These are phyloP conservation scores for Aspergillus thermomutatus DNA, from an alignment of 2,329 filamentous ascomycete genomes.

Conservation along the genomic window DNA sequence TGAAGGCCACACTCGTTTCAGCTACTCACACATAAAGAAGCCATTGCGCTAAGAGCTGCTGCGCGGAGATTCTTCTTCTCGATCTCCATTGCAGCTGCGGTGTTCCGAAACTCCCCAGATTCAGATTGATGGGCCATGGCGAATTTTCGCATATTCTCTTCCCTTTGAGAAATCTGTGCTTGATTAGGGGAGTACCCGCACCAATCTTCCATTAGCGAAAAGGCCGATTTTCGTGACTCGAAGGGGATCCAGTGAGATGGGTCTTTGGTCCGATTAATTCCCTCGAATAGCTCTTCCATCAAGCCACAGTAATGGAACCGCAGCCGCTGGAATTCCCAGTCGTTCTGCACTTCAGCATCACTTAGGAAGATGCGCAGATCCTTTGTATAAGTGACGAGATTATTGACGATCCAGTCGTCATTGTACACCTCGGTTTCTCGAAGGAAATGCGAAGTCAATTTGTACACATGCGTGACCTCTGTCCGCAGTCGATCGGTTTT, in stretches of 20 bases:
- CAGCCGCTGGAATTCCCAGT: constrained; percentile 90
- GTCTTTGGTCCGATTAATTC: constrained; percentile 79
- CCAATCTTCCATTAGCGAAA: constrained; percentile 98
- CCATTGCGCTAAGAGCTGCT: constrained; percentile 92
- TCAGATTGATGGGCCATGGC: constrained; percentile 74
- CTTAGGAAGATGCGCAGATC: constrained; percentile 92
- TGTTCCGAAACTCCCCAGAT: constrained; percentile 68
- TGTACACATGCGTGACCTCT: constrained; percentile 94
- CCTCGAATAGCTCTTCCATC: constrained; percentile 88
- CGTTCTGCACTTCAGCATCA: constrained; percentile 89
- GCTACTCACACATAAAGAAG: constrained; percentile 77
- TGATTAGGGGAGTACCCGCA: constrained; percentile 96
- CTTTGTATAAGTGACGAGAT: constrained; percentile 83
- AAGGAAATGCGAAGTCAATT: constrained; percentile 86
- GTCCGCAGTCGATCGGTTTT: constrained; percentile 85
- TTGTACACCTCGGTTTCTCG: constrained; percentile 73
- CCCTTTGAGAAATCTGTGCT: constrained; percentile 71
- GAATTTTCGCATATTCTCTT: constrained; percentile 83
- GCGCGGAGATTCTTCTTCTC: constrained; percentile 90
- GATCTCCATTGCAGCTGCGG: constrained; percentile 90
- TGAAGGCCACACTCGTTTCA: not conserved
- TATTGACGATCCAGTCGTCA: constrained; percentile 86
- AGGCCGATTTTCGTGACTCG: constrained; percentile 90
- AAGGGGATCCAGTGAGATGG: constrained; percentile 96
- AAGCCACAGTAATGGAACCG: constrained; percentile 91